phyloP scores from a whole-genome alignment of 805 yeast species.

The Zygosaccharomyces kombuchaensis region DNA sequence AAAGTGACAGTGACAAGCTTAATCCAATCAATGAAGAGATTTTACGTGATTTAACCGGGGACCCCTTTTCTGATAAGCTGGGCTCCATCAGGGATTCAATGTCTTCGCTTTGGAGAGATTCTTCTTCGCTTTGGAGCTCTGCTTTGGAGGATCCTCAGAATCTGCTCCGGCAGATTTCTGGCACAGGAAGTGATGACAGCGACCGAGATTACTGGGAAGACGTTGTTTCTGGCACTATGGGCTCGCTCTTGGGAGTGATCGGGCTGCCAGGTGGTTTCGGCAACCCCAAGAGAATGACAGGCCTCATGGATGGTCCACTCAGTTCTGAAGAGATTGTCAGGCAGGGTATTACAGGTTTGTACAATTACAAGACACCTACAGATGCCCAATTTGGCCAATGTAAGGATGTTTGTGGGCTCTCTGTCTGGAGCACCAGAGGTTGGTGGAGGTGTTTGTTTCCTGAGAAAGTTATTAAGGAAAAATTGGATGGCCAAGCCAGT shows the following conservation, averaged over 20 bases:
- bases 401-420: constrained; percentile 56
- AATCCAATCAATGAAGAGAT: constrained; percentile 15
- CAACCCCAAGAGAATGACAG: constrained; percentile 16
- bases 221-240: constrained; percentile 18
- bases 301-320: constrained; percentile 17
- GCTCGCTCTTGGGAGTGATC: constrained; percentile 26
- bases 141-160: constrained; percentile 17
- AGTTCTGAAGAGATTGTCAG: constrained; percentile 16
- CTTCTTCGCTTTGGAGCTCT: constrained; percentile 18
- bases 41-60: constrained; percentile 10
- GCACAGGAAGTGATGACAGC: constrained; percentile 5
- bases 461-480: constrained; percentile 38
- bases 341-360: constrained; percentile 38
- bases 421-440: constrained; percentile 81
- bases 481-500: constrained; percentile 23
- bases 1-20: constrained; percentile 17
- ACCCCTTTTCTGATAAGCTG: constrained; percentile 10
- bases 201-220: constrained; percentile 19
- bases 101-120: constrained; percentile 16
- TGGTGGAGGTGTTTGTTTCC: constrained; percentile 92
- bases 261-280: constrained; percentile 25
- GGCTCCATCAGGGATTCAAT: constrained; percentile 17
- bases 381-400: constrained; percentile 59
- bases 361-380: constrained; percentile 57
- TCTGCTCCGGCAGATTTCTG: constrained; percentile 10